Conservation (phyloP, 139 green algal species). For the Ettlia oleoabundans region DNA sequence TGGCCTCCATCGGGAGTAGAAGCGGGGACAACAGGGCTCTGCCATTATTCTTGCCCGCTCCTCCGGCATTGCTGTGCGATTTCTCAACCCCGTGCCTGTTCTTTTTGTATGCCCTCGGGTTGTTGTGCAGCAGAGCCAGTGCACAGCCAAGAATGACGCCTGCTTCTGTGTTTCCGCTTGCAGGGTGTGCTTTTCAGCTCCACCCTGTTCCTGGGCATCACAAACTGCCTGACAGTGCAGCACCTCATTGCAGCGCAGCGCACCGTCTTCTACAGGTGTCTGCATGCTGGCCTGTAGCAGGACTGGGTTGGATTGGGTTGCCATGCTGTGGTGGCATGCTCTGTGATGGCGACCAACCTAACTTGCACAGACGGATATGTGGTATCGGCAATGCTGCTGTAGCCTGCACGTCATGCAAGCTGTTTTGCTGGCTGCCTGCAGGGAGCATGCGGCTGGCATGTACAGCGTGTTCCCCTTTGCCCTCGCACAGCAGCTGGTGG, state of each 20-base stretch:
- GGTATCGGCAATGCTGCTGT: no score
- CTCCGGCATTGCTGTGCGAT: background rate
- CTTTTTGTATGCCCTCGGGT: no score
- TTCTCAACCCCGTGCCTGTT: no score
- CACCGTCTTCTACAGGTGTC: constrained; percentile 37
- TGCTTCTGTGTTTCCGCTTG: background rate
- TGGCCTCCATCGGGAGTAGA: background rate
- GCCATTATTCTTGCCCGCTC: no score
- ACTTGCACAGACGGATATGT: no score
- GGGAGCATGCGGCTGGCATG: constrained; percentile 35
- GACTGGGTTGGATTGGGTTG: no score
- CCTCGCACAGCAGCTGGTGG: constrained; percentile 50
- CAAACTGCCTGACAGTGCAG: constrained; percentile 48
- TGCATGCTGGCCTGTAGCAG: background rate
- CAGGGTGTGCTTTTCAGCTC: constrained; percentile 65
- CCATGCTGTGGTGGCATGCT: no score
- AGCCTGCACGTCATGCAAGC: no score
- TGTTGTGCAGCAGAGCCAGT: no score
- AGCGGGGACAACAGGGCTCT: background rate
- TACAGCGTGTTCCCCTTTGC: constrained; percentile 30
- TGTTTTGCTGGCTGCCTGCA: no score
- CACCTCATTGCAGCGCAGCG: constrained; percentile 29
- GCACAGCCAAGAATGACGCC: no score
- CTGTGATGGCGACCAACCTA: no score
- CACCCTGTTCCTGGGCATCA: constrained; percentile 46